phyloP scores from a whole-genome alignment of 345 rosid species.

The Clausena lansium region DNA sequence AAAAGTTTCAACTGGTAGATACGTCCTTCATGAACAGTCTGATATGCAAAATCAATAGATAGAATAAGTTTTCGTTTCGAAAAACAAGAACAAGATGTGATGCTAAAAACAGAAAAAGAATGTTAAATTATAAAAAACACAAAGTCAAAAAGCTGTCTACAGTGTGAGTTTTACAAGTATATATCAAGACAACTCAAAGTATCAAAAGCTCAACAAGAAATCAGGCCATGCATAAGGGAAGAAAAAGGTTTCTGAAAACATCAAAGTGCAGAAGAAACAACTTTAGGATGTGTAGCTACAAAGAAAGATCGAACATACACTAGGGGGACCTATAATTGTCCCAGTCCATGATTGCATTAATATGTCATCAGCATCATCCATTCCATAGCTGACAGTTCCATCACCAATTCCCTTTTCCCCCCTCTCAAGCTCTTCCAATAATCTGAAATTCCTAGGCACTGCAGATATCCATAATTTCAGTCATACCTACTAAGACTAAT shows the following conservation, averaged over 20 bases:
- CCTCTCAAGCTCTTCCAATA: conserved; percentile 80
- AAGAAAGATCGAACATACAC: conserved; percentile 30
- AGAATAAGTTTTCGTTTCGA: conserved; percentile 3
- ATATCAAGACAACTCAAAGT: background rate
- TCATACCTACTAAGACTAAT: background rate
- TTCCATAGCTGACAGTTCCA: conserved; percentile 98
- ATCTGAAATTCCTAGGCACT: conserved; percentile 74
- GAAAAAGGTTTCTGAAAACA: background rate
- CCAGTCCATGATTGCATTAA: conserved; percentile 95
- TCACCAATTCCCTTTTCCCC: conserved; percentile 89
- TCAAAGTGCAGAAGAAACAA: background rate
- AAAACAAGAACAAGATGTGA: background rate
- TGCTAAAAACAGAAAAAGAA: background rate
- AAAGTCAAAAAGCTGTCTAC: background rate
- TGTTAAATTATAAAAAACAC: too few species aligned
- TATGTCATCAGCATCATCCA: conserved; percentile 98
- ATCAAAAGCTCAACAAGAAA: background rate
- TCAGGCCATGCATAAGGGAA: background rate
- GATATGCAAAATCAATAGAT: conserved; percentile 22
- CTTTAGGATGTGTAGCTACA: background rate
- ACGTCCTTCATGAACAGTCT: conserved; percentile 85
- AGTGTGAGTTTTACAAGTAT: background rate
- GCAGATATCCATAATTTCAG: conserved; percentile 22
- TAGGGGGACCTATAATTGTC: conserved; percentile 71
- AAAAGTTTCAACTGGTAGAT: conserved; percentile 81